These are phyloP conservation scores for Microascus cirrosus DNA, from an alignment of 2,329 filamentous ascomycete genomes.

Conservation along the genomic window DNA sequence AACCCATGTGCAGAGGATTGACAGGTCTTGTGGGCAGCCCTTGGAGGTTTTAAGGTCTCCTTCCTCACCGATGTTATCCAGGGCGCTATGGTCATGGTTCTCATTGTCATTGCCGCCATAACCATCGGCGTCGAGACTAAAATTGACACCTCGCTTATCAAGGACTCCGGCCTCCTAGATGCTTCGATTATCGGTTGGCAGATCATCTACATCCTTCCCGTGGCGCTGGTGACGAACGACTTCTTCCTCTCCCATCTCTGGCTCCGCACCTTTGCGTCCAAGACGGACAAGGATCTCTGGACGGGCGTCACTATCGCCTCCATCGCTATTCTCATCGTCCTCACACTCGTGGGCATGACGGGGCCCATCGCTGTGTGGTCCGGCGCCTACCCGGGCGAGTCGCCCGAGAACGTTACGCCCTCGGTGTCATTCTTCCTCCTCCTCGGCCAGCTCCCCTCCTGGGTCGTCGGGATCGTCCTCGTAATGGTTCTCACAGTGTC, in stretches of 20 bases:
- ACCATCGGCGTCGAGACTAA: constrained; percentile 66
- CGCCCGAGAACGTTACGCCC: constrained; percentile 40
- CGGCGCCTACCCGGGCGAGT: constrained; percentile 55
- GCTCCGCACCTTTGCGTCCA: constrained; percentile 73
- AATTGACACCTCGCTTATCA: constrained; percentile 58
- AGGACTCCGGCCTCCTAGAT: constrained; percentile 57
- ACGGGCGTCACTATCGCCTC: constrained; percentile 62
- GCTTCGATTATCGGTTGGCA: constrained; percentile 70
- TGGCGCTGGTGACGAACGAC: constrained; percentile 73
- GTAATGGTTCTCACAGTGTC: constrained; percentile 71
- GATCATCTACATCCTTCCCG: constrained; percentile 71
- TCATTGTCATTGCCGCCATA: constrained; percentile 67
- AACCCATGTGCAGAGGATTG: background rate
- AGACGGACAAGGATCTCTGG: constrained; percentile 67
- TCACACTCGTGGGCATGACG: constrained; percentile 61
- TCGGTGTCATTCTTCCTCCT: constrained; percentile 67
- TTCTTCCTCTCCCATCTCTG: constrained; percentile 81
- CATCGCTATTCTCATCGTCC: constrained; percentile 52
- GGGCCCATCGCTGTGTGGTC: constrained; percentile 73
- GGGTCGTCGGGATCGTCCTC: constrained; percentile 74
- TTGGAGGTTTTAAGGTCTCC: constrained; percentile 75
- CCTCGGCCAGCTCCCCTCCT: constrained; percentile 58
- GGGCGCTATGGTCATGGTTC: constrained; percentile 62
- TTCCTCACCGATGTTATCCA: constrained; percentile 79
- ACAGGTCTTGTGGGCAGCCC: constrained; percentile 31